These are phyloP conservation scores for Dalbergia cochinchinensis DNA, from an alignment of 306 rosid species.

Conservation along the genomic window DNA sequence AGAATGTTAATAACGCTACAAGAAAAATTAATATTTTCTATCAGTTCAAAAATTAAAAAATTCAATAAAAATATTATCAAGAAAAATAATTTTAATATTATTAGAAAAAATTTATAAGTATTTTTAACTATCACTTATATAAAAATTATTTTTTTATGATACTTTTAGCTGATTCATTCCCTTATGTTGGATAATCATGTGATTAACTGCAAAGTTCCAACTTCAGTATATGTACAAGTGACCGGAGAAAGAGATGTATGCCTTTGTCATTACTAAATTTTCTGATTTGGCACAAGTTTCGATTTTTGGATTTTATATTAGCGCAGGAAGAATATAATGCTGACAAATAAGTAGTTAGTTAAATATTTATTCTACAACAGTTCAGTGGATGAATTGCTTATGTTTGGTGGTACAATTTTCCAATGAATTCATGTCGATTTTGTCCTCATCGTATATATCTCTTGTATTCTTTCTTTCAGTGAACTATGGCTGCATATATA, in stretches of 20 bases:
- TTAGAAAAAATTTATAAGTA: too few relatives aligned
- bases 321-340: neutral
- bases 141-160: too few relatives aligned
- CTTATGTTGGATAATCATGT: conserved; percentile 1
- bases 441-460: neutral
- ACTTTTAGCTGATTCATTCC: neutral
- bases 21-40: too few relatives aligned
- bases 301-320: neutral
- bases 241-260: neutral
- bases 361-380: neutral
- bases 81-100: too few relatives aligned
- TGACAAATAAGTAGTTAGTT: neutral
- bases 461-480: neutral
- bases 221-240: neutral
- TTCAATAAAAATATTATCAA: too few relatives aligned
- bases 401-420: neutral
- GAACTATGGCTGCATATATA: neutral
- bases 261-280: conserved; percentile 1
- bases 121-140: too few relatives aligned
- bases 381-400: conserved; percentile 3
- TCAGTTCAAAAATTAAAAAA: too few relatives aligned
- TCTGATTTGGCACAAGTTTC: neutral
- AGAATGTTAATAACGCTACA: neutral
- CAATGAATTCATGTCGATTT: neutral
- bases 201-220: conserved; percentile 6